Evolutionary conservation across 2,329 filamentous ascomycete genomes (phyloP), one percentile per base, ranked within the genome.

Genomic region (Cercospora nicotianae): DNA sequence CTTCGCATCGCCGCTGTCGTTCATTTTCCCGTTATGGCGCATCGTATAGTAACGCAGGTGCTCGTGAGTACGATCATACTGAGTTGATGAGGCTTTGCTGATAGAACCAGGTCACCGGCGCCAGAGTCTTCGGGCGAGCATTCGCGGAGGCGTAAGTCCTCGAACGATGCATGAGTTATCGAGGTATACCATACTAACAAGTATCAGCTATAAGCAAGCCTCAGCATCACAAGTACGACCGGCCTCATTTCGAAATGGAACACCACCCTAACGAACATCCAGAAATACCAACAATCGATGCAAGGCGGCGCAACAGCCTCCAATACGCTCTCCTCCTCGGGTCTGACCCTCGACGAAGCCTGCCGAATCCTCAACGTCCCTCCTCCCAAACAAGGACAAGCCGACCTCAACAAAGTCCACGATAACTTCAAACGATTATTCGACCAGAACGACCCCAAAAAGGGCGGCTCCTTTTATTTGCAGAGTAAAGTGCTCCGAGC

Each of bases 361-460:
- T 98, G 93, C 87, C 92, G 93, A 82, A 97, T 99, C 77, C 87
- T 99, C 71, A 96, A 99, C 80, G 93, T 99, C 74, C 92, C 94
- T 80, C 92, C 94, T 42, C 94, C 94, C 1, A 87, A 91, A 79
- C 87, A 86, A 69, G 93, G 92, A 57, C 86, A 93, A 78, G 86
- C 90, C 68, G 91, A 94, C 78, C 83, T 94, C 79, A 91, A 94
- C 75, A 86, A 90, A 72, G 89, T 97, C 65, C 90, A 91, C 81
- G 89, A 91, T 74, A 87, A 93, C 64, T 99, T 98, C 86, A 98
- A 98, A 87, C 89, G 90, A 72, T 83, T 99, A 59, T 99, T 97
- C 79, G 95, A 99, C 81, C 84, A 88, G 74, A 99, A 99, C 82
- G 92, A 99, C 72, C 94, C 95, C 10, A 86, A 96, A 81, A 97